Evolutionary conservation across 345 rosid species (phyloP).

Genomic region (Pugionium dolabratum): DNA sequence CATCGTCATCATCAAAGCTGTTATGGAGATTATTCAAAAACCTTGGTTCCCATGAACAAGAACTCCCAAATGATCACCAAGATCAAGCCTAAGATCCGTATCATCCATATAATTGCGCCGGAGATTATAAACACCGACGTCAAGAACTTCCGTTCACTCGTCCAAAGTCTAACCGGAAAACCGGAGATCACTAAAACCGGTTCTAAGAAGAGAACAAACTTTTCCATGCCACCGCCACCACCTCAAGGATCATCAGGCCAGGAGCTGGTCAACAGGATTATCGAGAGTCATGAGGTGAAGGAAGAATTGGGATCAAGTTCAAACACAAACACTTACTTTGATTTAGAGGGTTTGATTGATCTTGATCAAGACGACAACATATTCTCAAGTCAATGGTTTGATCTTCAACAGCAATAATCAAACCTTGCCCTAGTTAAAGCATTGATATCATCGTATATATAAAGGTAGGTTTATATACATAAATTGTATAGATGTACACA

Average conservation of each 20-base stretch:
- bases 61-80: slow-evolving; percentile 59
- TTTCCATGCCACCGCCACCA: slow-evolving; percentile 1
- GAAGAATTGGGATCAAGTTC: slow-evolving; percentile 45
- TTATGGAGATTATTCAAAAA: slow-evolving; percentile 31
- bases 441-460: background rate
- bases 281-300: slow-evolving; percentile 30
- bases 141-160: slow-evolving; percentile 78
- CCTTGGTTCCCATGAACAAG: slow-evolving; percentile 46
- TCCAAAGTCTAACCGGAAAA: slow-evolving; percentile 87
- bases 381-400: slow-evolving; percentile 45
- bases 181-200: slow-evolving; percentile 43
- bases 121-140: slow-evolving; percentile 92
- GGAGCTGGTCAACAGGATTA: slow-evolving; percentile 22
- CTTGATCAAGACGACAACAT: slow-evolving; percentile 32
- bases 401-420: slow-evolving; percentile 13
- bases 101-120: slow-evolving; percentile 86
- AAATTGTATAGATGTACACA: slow-evolving; percentile 13
- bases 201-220: slow-evolving; percentile 11
- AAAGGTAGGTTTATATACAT: slow-evolving; percentile 12
- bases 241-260: slow-evolving; percentile 17
- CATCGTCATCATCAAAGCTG: slow-evolving; percentile 28
- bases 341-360: slow-evolving; percentile 37
- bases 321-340: slow-evolving; percentile 36
- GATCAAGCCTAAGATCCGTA: slow-evolving; percentile 72
- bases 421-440: slow-evolving; percentile 9